phyloP scores from a whole-genome alignment of 2,329 filamentous ascomycete species.

The Rachicladosporium sp. region DNA sequence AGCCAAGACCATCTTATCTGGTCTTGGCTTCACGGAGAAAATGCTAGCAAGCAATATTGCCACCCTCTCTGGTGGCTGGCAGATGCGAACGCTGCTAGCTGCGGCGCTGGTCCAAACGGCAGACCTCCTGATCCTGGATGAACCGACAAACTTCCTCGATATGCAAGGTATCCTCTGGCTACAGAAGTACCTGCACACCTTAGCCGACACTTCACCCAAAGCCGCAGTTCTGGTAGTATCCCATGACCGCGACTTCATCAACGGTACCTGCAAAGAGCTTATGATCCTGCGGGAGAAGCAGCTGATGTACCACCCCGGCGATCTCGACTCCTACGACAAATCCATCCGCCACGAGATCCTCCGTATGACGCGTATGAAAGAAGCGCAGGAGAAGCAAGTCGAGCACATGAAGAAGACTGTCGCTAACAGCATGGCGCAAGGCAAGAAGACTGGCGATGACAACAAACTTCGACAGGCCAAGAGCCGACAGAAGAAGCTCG shows the following conservation, averaged over 20 bases:
- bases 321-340: conserved; percentile 55
- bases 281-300: conserved; percentile 62
- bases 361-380: conserved; percentile 55
- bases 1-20: conserved; percentile 53
- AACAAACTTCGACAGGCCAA: conserved; percentile 81
- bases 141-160: conserved; percentile 80
- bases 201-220: conserved; percentile 29
- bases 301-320: conserved; percentile 63
- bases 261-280: conserved; percentile 62
- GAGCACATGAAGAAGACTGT: conserved; percentile 73
- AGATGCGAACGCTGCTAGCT: conserved; percentile 31
- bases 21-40: conserved; percentile 58
- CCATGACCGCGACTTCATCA: conserved; percentile 72
- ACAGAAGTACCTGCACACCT: conserved; percentile 53
- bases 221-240: conserved; percentile 67
- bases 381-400: conserved; percentile 68
- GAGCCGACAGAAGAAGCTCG: conserved; percentile 70
- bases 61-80: conserved; percentile 57
- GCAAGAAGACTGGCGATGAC: conserved; percentile 66
- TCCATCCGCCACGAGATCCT: conserved; percentile 34
- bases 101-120: conserved; percentile 56
- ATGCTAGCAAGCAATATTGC: conserved; percentile 47
- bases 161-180: conserved; percentile 77
- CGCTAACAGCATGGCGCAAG: conserved; percentile 59
- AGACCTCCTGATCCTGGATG: conserved; percentile 71